These are phyloP conservation scores for Mycothermus thermophilus DNA, from an alignment of 495 filamentous ascomycete genomes.

Conservation along the genomic window DNA sequence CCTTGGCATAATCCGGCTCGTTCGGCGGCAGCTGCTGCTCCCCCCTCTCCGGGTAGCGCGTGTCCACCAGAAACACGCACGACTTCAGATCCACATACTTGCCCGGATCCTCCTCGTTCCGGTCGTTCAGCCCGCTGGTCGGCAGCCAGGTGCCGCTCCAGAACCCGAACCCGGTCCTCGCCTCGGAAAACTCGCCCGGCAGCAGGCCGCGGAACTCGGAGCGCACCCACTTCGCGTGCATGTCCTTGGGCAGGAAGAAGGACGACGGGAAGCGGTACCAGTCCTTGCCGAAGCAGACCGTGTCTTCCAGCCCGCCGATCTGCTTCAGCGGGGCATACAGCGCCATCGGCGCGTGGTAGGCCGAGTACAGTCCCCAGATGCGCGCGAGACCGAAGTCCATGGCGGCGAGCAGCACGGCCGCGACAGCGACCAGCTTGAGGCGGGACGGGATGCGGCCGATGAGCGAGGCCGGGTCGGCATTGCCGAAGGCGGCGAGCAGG, in stretches of 20 bases:
- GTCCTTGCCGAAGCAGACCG: conserved; percentile 86
- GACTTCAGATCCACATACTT: conserved; percentile 72
- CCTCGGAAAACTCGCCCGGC: conserved; percentile 79
- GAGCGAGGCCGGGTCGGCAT: conserved; percentile 47
- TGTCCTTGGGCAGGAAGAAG: conserved; percentile 68
- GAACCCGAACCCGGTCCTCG: conserved; percentile 42
- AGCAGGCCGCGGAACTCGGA: conserved; percentile 82
- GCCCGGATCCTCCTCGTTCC: conserved; percentile 68
- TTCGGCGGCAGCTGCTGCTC: conserved; percentile 28
- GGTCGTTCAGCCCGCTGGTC: conserved; percentile 81
- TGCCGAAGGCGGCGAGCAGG: conserved; percentile 56
- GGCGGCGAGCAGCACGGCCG: conserved; percentile 38
- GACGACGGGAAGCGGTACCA: conserved; percentile 97
- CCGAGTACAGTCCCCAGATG: conserved; percentile 65
- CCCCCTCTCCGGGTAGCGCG: conserved; percentile 48
- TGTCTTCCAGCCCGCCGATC: conserved; percentile 42
- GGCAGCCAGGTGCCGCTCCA: conserved; percentile 68
- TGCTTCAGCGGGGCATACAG: conserved; percentile 47
- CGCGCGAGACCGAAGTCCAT: conserved; percentile 54
- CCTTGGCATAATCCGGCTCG: conserved; percentile 63
- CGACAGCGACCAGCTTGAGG: conserved; percentile 50
- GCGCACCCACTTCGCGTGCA: conserved; percentile 74
- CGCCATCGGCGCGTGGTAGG: conserved; percentile 72
- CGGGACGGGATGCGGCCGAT: conserved; percentile 55
- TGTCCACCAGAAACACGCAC: conserved; percentile 82